Base-by-base conservation (phyloP, 805 yeast genomes). In the Starmerella tilneyi region DNA sequence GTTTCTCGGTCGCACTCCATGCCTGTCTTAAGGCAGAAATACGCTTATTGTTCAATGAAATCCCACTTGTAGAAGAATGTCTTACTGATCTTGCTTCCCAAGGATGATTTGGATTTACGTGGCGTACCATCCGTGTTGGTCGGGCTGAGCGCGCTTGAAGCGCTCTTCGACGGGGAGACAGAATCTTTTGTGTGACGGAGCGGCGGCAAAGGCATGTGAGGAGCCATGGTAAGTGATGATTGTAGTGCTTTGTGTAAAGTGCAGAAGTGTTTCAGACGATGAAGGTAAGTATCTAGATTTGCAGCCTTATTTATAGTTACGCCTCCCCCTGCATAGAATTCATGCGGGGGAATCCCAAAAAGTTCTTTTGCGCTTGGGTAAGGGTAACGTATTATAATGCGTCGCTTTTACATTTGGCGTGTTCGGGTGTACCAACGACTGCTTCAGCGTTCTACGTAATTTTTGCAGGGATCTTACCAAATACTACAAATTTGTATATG, bases 31-130 rank as follows among this genome's bases (percentile, higher is more conserved):
- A n/a, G n/a, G n/a, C n/a, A n/a, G n/a, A n/a, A n/a, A n/a, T n/a
- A n/a, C n/a, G n/a, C n/a, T 24, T 24, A 24, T 28, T 36, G 40
- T 30, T 36, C 40, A 36, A 36, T 36, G 30, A 36, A 36, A 30
- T 36, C 30, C 40, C 40, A 36, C n/a, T 5, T 24, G 29, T 36
- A 24, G 21, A 36, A 24, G 15, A 23, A n/a, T n/a, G n/a, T 22
- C 40, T 36, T 36, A 22, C 40, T 15, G 29, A 36, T 8, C 29
- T 36, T 36, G 30, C 13, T 24, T n/a, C 19, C 21, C 4, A 36
- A 16, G 5, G 40, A 36, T 30, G 23, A 23, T 21, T 23, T 36
- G 22, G 38, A n/a, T 19, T 36, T 36, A 15, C 30, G 21, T 7
- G 30, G 40, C 4, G 40, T 36, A 9, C 40, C 40, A 16, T 36